Evolutionary conservation across 306 rosid genomes (phyloP).

Genomic region (Hippophae tibetana): DNA sequence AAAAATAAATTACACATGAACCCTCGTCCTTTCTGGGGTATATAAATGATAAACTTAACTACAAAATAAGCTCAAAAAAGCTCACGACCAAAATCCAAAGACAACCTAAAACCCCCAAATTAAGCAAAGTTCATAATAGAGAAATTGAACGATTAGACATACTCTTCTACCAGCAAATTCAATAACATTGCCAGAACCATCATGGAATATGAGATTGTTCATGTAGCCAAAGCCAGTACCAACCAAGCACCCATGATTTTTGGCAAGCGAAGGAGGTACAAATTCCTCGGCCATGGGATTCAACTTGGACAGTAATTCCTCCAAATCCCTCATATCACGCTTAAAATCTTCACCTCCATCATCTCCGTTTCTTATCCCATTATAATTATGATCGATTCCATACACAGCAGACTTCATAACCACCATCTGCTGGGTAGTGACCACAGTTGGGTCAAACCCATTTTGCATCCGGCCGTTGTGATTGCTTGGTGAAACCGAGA

Average conservation of each 20-base stretch:
- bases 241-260: constrained; percentile 37
- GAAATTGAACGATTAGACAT: constrained; percentile 14
- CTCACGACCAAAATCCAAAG: too few relatives aligned
- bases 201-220: constrained; percentile 35
- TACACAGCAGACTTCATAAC: constrained; percentile 41
- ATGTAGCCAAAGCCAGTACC: constrained; percentile 52
- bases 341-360: constrained; percentile 49
- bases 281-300: constrained; percentile 98
- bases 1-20: not conserved
- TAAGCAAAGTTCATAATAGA: not conserved
- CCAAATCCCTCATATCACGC: constrained; percentile 91
- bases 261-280: constrained; percentile 70
- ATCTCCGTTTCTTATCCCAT: constrained; percentile 37
- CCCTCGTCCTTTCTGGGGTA: not conserved
- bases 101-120: too few relatives aligned
- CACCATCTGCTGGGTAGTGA: constrained; percentile 38
- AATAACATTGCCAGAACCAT: constrained; percentile 35
- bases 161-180: constrained; percentile 53
- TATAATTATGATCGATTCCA: constrained; percentile 32
- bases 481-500: constrained; percentile 36
- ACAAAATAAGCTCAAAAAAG: too few relatives aligned
- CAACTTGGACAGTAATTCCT: constrained; percentile 76
- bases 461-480: constrained; percentile 51
- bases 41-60: too few relatives aligned
- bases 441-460: constrained; percentile 52